Base-by-base conservation (phyloP, 345 rosid genomes). In the Citrus hindsii region DNA sequence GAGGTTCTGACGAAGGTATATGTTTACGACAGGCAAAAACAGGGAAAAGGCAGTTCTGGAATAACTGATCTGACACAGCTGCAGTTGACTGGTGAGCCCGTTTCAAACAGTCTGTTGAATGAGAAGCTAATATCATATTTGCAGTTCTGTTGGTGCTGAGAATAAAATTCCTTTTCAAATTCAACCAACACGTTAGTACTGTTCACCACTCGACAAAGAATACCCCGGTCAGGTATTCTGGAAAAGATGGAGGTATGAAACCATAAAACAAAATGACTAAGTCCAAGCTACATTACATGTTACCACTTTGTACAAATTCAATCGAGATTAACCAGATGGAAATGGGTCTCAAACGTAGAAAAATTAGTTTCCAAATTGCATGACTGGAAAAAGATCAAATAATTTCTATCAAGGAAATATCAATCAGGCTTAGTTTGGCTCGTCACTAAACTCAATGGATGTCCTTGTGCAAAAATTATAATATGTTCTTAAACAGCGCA, bases 81-180 rank as follows among this genome's bases (percentile, higher is more conserved):
- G 80, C 78, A 14, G 82, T 71, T 30, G 88, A 88, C 58, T 85
- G 82, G 68, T 80, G 86, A 68, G 83, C 84, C 79, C 89, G 79
- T 67, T 84, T 82, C 28, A 82, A 70, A 77, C 84, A 84, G 82
- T 82, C 89, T 78, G 76, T 84, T 86, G 78, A 82, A 84, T 48
- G 89, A 86, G 83, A 84, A 84, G 78, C 83, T 79, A 63, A 86
- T 74, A 48, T 84, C 79, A 53, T 87, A 85, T 74, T 56, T 83
- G 68, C 28, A 10, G 40, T 68, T 72, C 24, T 85, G 16, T 46
- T 1, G 30, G 66, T 85, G 85, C 79, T 85, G 85, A 48, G 71
- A 51, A 62, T 71, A 67, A 79, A 87, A 85, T 24, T 80, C 82
- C 14, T 76, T 35, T 76, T 32, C 83, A 32, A 87, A 87, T 62